Evolutionary conservation across 2,329 filamentous ascomycete genomes (phyloP), one percentile per base, ranked within the genome.

Genomic region (Calonectria henricotiae): DNA sequence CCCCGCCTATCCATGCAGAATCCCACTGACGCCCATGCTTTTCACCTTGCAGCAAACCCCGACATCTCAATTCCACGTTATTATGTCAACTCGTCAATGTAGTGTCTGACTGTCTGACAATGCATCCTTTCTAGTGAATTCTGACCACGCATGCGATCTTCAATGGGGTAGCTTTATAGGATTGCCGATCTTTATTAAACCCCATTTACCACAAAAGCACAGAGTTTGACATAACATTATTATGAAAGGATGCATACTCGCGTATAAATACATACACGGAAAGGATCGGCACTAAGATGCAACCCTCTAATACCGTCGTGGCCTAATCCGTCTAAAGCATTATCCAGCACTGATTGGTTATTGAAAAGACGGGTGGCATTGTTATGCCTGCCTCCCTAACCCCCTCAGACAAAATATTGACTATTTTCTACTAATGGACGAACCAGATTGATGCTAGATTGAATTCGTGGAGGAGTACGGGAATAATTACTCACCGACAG

Each of bases 151-250:
- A 58, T 39, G 5, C 51, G 35, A 39, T 58, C 35, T 13, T 25
- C 51, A 39, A 39, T 39, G 23, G 51, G 20, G 32, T 39, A 58
- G 12, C 17, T 20, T 8, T 37, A 20, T 15, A 37, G n/a, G 43
- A 23, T 23, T 23, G 51, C 23, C 51, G 51, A 58, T 58, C 51
- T 39, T 58, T 32, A 58, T 58, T 25, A 39, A 39, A 39, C 51
- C 51, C 35, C 51, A 20, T 20, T 25, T 58, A 11, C 13, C 20
- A 35, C 20, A 39, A 20, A 39, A 58, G 51, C 20, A 58, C 17
- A 39, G 37, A 35, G 37, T 15, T 15, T 6, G 20, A 39, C 8
- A 37, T 5, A 23, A 12, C 32, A 17, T 30, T 49, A 6, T n/a
- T 49, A 6, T n/a, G 23, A 17, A 30, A 13, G 11, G 15, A 20